A percentile compares a stretch with the other conserved stretches of the same genome.
phyloP scores from a whole-genome alignment of 768 basidiomycete genomes.

The button mushroom (Agaricus bisporus) region DNA sequence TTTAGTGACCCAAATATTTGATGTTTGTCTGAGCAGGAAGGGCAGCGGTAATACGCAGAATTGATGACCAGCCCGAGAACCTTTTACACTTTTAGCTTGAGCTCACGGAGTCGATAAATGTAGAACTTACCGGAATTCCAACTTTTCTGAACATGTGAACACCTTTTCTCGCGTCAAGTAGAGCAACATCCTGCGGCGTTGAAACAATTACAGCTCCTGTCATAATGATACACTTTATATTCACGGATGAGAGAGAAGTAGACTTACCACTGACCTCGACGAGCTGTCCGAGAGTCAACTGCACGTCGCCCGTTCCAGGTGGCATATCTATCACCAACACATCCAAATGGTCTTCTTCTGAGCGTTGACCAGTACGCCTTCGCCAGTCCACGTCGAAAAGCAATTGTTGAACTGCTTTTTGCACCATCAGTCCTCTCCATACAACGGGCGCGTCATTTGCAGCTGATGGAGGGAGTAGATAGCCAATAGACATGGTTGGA shows the following conservation, averaged over 20 bases:
- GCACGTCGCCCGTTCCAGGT: slow-evolving; percentile 95
- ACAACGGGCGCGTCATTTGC: slow-evolving; percentile 64
- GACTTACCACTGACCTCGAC: slow-evolving; percentile 74
- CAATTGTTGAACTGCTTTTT: slow-evolving; percentile 94
- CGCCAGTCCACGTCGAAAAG: slow-evolving; percentile 94
- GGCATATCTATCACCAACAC: slow-evolving; percentile 93
- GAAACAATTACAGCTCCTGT: slow-evolving; percentile 92
- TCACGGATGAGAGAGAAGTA: no score
- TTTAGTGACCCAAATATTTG: not conserved
- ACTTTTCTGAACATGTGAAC: slow-evolving; percentile 91
- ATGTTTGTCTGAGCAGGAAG: slow-evolving; percentile 16
- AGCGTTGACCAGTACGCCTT: slow-evolving; percentile 14
- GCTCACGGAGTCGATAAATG: no score
- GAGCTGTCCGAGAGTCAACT: slow-evolving; percentile 84
- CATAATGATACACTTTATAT: not conserved
- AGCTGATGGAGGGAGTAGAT: slow-evolving; percentile 59
- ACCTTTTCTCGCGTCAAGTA: slow-evolving; percentile 88
- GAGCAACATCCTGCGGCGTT: slow-evolving; percentile 91
- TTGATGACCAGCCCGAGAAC: slow-evolving; percentile 86
- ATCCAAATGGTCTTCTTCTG: slow-evolving; percentile 55
- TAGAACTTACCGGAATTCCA: slow-evolving; percentile 67
- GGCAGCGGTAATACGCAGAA: slow-evolving; percentile 78
- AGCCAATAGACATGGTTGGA: slow-evolving; percentile 97
- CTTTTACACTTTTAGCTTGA: slow-evolving; percentile 30
- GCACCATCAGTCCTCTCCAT: slow-evolving; percentile 98